A percentile compares a stretch with the other conserved stretches of the same genome.
phyloP scores from a whole-genome alignment of 2,329 filamentous ascomycete species.

The Diaporthe longicolla region DNA sequence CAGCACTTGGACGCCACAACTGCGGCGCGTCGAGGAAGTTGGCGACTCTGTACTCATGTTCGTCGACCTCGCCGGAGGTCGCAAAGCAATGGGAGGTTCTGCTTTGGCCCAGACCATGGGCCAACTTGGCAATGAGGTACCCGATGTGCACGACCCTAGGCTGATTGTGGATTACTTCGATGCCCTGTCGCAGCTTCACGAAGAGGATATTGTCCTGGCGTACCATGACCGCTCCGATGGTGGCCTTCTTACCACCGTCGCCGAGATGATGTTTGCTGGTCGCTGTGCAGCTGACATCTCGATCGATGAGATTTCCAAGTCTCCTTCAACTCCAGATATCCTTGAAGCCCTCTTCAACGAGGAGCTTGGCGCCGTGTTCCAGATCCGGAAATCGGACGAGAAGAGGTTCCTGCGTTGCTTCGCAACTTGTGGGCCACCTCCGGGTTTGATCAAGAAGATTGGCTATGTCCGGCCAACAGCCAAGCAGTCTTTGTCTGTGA shows the following conservation, averaged over 20 bases:
- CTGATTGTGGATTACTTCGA: conserved; percentile 93
- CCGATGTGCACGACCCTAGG: conserved; percentile 87
- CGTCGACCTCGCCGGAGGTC: conserved; percentile 88
- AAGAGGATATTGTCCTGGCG: conserved; percentile 79
- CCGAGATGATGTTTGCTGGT: conserved; percentile 98
- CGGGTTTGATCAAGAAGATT: conserved; percentile 86
- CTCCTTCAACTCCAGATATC: conserved; percentile 73
- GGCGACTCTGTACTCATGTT: conserved; percentile 91
- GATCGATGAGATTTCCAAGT: conserved; percentile 79
- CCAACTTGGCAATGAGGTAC: conserved; percentile 85
- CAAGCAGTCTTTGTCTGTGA: conserved; percentile 84
- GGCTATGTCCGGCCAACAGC: conserved; percentile 78
- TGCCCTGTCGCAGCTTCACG: conserved; percentile 77
- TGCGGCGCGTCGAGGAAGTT: conserved; percentile 86
- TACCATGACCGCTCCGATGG: conserved; percentile 97
- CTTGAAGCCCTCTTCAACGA: conserved; percentile 93
- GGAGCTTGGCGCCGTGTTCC: conserved; percentile 96
- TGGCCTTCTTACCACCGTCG: conserved; percentile 89
- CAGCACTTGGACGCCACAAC: conserved; percentile 93
- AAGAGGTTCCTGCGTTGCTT: conserved; percentile 90
- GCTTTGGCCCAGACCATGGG: conserved; percentile 91
- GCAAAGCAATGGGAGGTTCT: conserved; percentile 88
- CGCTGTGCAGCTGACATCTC: conserved; percentile 89
- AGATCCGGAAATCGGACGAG: conserved; percentile 88
- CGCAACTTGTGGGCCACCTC: conserved; percentile 87